Conservation (phyloP, 805 yeast genomes). For the Candida boleticola region DNA sequence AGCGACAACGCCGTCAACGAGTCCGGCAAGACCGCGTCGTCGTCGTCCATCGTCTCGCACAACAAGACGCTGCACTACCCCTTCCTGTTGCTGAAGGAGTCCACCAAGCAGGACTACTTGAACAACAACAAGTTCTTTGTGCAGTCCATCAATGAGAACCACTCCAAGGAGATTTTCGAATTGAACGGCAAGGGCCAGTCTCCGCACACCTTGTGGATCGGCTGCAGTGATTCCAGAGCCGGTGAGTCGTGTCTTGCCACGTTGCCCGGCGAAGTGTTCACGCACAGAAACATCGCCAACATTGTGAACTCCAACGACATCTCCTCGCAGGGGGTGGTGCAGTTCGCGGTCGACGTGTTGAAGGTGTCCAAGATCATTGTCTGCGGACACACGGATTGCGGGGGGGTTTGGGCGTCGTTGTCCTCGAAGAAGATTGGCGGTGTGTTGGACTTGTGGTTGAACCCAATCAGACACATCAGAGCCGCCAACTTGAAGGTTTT, state of each 20-base stretch:
- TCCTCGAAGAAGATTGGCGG: conserved; percentile 64
- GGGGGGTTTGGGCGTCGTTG: conserved; percentile 83
- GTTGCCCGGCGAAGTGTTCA: conserved; percentile 89
- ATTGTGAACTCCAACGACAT: conserved; percentile 68
- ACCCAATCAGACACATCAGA: conserved; percentile 64
- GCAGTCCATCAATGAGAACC: conserved; percentile 44
- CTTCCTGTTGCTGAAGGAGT: conserved; percentile 47
- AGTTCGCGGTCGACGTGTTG: conserved; percentile 82
- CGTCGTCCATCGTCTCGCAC: conserved; percentile 5
- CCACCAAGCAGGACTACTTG: conserved; percentile 48
- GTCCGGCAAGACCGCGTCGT: neutral
- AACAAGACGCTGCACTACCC: conserved; percentile 27
- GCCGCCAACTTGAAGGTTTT: conserved; percentile 55
- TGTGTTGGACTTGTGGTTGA: conserved; percentile 70
- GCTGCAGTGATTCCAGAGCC: conserved; percentile 90
- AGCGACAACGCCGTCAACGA: neutral
- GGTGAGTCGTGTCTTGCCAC: conserved; percentile 74
- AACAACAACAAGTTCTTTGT: conserved; percentile 46
- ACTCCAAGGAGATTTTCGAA: conserved; percentile 56
- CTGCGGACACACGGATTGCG: conserved; percentile 95
- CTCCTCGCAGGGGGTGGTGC: conserved; percentile 73
- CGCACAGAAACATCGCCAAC: conserved; percentile 87
- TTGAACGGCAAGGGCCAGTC: conserved; percentile 76
- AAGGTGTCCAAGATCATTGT: conserved; percentile 79
- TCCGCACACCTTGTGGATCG: conserved; percentile 94